Percentiles rank a stretch among this genome's conserved stretches.
Evolutionary conservation across 106 monocot species (phyloP).

Genomic region (Apostasia ramifera): DNA sequence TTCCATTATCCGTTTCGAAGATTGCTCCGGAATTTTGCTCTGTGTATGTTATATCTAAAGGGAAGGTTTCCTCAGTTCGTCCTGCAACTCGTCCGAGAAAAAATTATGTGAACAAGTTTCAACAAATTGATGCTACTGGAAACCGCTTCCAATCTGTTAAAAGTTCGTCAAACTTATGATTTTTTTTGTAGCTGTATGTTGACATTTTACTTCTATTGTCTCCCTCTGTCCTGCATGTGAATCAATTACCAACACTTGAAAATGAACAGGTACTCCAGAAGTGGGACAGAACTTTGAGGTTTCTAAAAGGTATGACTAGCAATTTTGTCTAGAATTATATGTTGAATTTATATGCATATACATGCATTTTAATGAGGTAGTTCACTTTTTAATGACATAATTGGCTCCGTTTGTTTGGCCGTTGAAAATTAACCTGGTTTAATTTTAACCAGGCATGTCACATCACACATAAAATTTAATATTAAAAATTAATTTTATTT

Average conservation of each 20-base stretch:
- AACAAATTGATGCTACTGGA: constrained; percentile 7
- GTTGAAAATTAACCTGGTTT: too few species aligned
- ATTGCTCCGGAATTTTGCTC: constrained; percentile 45
- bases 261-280: constrained; percentile 8
- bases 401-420: too few species aligned
- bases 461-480: too few species aligned
- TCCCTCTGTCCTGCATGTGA: neutral
- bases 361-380: neutral
- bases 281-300: neutral
- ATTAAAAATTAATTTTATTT: too few species aligned
- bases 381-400: too few species aligned
- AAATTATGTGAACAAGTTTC: neutral
- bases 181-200: neutral
- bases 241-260: neutral
- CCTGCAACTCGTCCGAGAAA: constrained; percentile 27
- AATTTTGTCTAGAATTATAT: neutral
- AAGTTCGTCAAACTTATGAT: constrained; percentile 24
- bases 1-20: constrained; percentile 47
- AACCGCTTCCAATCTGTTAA: constrained; percentile 37
- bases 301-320: neutral
- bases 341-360: neutral
- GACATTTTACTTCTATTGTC: neutral
- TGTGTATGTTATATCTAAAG: constrained; percentile 59
- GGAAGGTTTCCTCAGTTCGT: constrained; percentile 45
- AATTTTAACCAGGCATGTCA: too few species aligned